These are phyloP conservation scores for Suillus paluster DNA, from an alignment of 768 basidiomycete genomes.

Conservation along the genomic window DNA sequence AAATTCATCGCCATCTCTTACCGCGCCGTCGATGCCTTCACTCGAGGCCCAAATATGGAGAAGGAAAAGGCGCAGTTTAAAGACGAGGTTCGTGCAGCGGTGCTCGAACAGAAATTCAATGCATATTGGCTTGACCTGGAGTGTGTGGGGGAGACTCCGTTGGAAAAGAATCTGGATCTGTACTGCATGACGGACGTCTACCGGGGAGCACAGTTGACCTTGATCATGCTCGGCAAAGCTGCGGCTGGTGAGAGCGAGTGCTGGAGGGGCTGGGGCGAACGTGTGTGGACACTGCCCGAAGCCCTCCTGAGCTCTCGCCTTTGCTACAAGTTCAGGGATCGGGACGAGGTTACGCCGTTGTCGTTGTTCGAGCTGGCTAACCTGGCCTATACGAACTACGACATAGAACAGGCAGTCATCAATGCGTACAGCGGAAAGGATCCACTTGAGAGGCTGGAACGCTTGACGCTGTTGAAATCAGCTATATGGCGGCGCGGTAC, in stretches of 20 bases:
- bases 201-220: conserved; percentile 14
- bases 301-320: conserved; percentile 7
- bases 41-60: conserved; percentile 6
- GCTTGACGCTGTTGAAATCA: conserved; percentile 16
- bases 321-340: conserved; percentile 8
- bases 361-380: conserved; percentile 14
- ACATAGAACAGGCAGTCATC: conserved; percentile 17
- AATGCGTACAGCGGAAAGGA: conserved; percentile 11
- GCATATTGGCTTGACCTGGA: conserved; percentile 27
- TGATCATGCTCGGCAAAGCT: conserved; percentile 15
- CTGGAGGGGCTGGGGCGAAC: conserved; percentile 22
- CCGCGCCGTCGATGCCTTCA: conserved; percentile 10
- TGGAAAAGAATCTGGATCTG: conserved; percentile 19
- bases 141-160: conserved; percentile 14
- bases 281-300: conserved; percentile 15
- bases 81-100: conserved; percentile 10
- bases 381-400: conserved; percentile 14
- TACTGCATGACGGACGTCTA: conserved; percentile 25
- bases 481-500: conserved; percentile 22
- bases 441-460: conserved; percentile 18
- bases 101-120: conserved; percentile 5
- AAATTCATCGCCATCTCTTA: conserved; percentile 21
- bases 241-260: conserved; percentile 8
- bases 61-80: conserved; percentile 12
- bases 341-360: background rate